phyloP scores from a whole-genome alignment of 768 basidiomycete species.

The Tulasnella sp. region DNA sequence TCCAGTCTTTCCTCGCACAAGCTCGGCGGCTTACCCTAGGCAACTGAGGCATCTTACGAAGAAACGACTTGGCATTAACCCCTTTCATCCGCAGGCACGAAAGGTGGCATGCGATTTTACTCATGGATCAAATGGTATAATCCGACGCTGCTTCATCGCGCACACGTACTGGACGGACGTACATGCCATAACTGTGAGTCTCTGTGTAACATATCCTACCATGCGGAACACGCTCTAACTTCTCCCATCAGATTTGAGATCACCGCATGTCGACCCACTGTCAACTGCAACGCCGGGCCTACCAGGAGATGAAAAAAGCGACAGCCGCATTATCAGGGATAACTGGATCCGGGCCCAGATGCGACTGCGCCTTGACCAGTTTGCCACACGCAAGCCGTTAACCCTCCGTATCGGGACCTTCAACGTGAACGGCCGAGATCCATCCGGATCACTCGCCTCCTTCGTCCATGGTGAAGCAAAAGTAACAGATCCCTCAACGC shows the following conservation, averaged over 20 bases:
- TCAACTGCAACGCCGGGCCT: conserved; percentile 52
- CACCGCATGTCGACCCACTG: conserved; percentile 24
- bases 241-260: background rate
- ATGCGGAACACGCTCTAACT: background rate
- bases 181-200: conserved; percentile 7
- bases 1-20: background rate
- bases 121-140: conserved; percentile 9
- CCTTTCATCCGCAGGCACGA: background rate
- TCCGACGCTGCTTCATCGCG: background rate
- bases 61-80: background rate
- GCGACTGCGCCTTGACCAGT: conserved; percentile 16
- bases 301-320: conserved; percentile 47
- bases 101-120: background rate
- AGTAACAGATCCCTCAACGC: background rate
- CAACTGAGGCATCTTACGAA: background rate
- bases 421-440: conserved; percentile 71
- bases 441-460: conserved; percentile 56
- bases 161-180: background rate
- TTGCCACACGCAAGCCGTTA: conserved; percentile 13
- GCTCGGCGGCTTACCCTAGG: background rate
- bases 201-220: background rate
- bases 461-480: conserved; percentile 40
- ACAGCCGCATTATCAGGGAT: conserved; percentile 48
- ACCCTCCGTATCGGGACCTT: conserved; percentile 62
- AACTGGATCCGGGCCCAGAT: conserved; percentile 45